Evolutionary conservation across 2,329 filamentous ascomycete species (phyloP).

Genomic region (Aspergillus tubingensis): DNA sequence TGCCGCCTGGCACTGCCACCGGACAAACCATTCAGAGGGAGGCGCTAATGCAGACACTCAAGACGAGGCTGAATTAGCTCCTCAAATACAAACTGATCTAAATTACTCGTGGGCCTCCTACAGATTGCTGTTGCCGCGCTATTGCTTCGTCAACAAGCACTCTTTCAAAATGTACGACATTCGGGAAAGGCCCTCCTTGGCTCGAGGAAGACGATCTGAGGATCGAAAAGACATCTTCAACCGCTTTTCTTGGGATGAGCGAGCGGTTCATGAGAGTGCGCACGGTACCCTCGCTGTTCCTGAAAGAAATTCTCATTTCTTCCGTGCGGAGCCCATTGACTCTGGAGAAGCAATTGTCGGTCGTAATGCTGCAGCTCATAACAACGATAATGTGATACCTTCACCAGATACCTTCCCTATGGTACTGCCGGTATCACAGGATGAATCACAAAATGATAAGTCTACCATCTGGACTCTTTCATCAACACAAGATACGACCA

Average conservation of each 20-base stretch:
- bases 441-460: not conserved
- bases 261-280: not conserved
- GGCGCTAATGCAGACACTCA: no score
- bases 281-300: not conserved
- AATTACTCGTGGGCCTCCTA: no score
- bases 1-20: no score
- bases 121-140: not conserved
- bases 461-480: not conserved
- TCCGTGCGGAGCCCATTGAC: not conserved
- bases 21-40: no score
- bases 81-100: not conserved
- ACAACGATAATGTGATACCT: rapidly evolving
- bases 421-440: not conserved
- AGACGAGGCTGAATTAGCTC: no score
- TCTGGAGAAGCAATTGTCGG: not conserved
- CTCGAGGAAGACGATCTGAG: rapidly evolving
- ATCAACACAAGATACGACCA: not conserved
- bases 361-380: not conserved
- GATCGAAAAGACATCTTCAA: not conserved
- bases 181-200: not conserved
- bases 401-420: no score
- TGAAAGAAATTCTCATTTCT: not conserved
- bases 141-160: not conserved
- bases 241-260: not conserved
- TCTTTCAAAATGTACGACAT: not conserved